Base-by-base conservation (phyloP, 371 early-diverging fungal species). In the Zopfochytrium polystomum region DNA sequence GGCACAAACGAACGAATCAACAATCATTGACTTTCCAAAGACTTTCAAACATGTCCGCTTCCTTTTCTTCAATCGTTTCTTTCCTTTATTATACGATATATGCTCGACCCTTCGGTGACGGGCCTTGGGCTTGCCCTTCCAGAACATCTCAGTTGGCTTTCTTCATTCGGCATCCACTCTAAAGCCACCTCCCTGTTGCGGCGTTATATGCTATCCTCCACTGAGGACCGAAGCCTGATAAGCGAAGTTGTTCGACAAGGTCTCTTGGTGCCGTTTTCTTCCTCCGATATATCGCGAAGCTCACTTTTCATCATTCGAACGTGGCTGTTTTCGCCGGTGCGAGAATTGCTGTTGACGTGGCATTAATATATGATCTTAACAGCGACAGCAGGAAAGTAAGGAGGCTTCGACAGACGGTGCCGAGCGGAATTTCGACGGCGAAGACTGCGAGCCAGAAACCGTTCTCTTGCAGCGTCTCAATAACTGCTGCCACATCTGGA, bases 201-300 rank as follows among this genome's bases (percentile, higher is more conserved):
- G 53, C 53, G 1, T 11, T 26, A 90, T 31, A 77, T 92, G 1
- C 67, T 87, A 0, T 80, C 80, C 1, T 79, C 82, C 0, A 80
- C 84, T 25, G 81, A 80, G 60, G 87, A 85, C 25, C 74, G 89
- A 3, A 89, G 89, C 62, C 80, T 88, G 60, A 75, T 89, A 20
- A 88, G 89, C 65, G 92, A 92, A 65, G 75, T 87, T 46, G 60
- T 90, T 3, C 75, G 87, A 29, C 91, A 90, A 58, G 75, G 85
- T 1, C 63, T 90, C 9, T 61, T 83, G 29, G 57, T 88, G 22
- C 88, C 89, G 5, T 71, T 71, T 44, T 67, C 77, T 23, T 81
- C 83, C 60, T 75, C 82, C 60, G 87, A 89, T 27, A 84, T 86
- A 34, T 81, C 79, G 0, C 78, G 88, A 3, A 83, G 85, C 2